A percentile compares a stretch with the other conserved stretches of the same genome.
Evolutionary conservation across 345 rosid genomes (phyloP).

Genomic region (Rhizophora mangle): DNA sequence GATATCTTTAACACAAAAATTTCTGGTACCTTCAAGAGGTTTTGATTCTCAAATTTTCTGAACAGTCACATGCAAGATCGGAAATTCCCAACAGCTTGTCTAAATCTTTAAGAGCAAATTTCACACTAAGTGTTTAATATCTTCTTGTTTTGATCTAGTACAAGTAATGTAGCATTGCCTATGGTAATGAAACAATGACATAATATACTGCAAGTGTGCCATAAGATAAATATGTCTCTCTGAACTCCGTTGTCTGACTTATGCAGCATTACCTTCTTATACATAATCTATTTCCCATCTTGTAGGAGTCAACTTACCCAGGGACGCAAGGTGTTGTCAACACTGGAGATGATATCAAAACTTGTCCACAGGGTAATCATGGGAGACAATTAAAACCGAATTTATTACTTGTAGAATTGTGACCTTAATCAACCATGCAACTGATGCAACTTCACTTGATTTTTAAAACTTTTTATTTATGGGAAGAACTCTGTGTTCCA

Average conservation of each 20-base stretch:
- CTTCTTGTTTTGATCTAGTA: too few species aligned
- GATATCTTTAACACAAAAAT: constrained; percentile 87
- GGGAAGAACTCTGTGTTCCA: not conserved
- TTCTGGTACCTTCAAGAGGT: constrained; percentile 98
- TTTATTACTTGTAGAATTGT: not conserved
- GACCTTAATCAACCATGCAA: not conserved
- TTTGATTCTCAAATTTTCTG: constrained; percentile 16
- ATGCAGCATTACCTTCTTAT: constrained; percentile 4
- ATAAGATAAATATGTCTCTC: not conserved
- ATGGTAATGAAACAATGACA: not conserved
- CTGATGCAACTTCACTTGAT: not conserved
- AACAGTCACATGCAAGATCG: constrained; percentile 3
- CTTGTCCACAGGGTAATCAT: constrained; percentile 65
- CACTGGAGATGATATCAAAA: constrained; percentile 75
- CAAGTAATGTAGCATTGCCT: not conserved
- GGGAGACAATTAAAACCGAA: not conserved
- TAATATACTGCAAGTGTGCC: constrained; percentile 10
- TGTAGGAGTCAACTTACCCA: constrained; percentile 74
- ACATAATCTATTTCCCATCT: constrained; percentile 15
- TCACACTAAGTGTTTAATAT: not conserved
- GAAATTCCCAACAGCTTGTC: not conserved
- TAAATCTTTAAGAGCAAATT: not conserved
- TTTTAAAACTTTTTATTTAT: not conserved
- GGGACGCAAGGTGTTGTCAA: constrained; percentile 81
- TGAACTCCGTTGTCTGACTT: not conserved